phyloP scores from a whole-genome alignment of 345 rosid genomes.

The Eutrema japonicum region DNA sequence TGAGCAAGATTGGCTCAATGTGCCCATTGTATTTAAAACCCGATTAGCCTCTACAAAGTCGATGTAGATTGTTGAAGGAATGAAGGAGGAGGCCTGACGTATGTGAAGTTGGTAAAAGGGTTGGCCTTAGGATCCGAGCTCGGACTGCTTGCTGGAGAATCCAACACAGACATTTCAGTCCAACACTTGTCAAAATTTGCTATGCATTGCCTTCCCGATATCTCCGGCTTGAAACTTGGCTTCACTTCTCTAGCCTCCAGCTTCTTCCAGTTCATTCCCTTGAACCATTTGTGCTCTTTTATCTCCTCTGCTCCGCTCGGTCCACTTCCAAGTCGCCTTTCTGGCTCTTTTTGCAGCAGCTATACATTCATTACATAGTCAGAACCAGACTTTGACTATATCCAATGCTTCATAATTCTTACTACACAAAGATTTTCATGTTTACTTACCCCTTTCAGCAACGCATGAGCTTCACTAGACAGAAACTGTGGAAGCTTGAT shows the following conservation, averaged over 20 bases:
- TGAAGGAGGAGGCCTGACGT: constrained; percentile 69
- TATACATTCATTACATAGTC: constrained; percentile 41
- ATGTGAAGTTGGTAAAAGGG: constrained; percentile 75
- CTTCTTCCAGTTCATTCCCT: constrained; percentile 84
- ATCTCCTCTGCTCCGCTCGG: constrained; percentile 69
- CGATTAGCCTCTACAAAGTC: neutral
- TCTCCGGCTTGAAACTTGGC: constrained; percentile 84
- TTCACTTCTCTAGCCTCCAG: constrained; percentile 71
- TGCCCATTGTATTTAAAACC: neutral
- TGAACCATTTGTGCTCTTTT: constrained; percentile 91
- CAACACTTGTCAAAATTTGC: constrained; percentile 86
- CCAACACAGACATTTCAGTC: constrained; percentile 83
- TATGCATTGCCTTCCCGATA: constrained; percentile 77
- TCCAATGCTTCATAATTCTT: constrained; percentile 5
- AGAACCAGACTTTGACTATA: neutral
- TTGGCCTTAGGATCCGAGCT: constrained; percentile 55
- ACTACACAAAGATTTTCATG: neutral
- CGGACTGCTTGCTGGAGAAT: constrained; percentile 86
- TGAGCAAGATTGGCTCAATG: neutral
- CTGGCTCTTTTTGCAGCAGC: constrained; percentile 82
- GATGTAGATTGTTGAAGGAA: constrained; percentile 53
- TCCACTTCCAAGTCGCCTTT: constrained; percentile 78
- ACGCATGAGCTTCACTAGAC: constrained; percentile 75
- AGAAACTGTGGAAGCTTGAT: constrained; percentile 73
- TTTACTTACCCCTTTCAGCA: constrained; percentile 77